Percentiles rank a stretch among this genome's conserved stretches.
Conservation (phyloP, 83 land plant genomes). For the Picea mariana region DNA sequence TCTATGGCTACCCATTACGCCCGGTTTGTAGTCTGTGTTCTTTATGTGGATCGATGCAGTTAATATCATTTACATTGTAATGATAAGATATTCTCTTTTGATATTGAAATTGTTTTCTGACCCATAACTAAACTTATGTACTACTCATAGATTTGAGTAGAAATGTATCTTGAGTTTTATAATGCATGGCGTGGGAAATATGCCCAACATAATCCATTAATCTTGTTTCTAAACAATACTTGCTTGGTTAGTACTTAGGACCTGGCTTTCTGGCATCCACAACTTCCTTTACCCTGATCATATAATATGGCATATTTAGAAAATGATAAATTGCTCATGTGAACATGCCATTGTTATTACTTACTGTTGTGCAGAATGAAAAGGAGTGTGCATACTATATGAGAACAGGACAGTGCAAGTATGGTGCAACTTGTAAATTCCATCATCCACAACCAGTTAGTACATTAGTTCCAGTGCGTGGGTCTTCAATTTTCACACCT, state of each 20-base stretch:
- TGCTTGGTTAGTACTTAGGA: background rate
- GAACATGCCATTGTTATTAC: slow-evolving; percentile 7
- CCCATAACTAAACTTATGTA: background rate
- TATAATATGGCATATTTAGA: background rate
- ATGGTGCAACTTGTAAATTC: slow-evolving; percentile 91
- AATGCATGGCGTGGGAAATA: background rate
- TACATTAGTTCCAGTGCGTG: slow-evolving; percentile 60
- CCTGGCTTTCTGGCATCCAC: background rate
- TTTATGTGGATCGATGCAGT: background rate
- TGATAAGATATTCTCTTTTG: background rate
- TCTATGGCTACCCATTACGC: slow-evolving; percentile 82
- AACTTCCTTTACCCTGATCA: background rate
- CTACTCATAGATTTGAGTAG: background rate
- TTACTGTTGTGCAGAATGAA: slow-evolving; percentile 59
- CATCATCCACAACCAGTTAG: slow-evolving; percentile 91
- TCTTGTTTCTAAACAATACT: background rate
- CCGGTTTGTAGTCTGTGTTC: slow-evolving; percentile 49
- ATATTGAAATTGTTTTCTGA: background rate
- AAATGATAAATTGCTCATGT: background rate
- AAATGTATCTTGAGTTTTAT: background rate
- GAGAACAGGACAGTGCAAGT: slow-evolving; percentile 94
- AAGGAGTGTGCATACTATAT: slow-evolving; percentile 91
- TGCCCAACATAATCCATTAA: background rate
- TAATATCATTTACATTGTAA: background rate
- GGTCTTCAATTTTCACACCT: slow-evolving; percentile 70